phyloP scores from a whole-genome alignment of 805 yeast species.

The Brettanomyces naardenensis region DNA sequence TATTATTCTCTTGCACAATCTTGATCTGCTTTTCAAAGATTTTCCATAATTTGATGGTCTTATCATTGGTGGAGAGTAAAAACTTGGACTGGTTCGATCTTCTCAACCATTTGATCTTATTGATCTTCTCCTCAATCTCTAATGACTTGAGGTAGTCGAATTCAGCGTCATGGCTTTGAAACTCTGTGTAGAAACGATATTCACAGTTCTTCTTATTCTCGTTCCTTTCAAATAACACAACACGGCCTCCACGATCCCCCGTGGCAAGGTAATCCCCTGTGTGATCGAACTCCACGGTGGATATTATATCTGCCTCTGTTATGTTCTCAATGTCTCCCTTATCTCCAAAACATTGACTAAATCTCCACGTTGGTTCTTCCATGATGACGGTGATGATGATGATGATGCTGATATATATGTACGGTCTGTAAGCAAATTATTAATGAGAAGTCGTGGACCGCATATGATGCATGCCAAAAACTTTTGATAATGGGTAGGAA shows the following conservation, averaged over 20 bases:
- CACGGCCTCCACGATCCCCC: slow-evolving; percentile 98
- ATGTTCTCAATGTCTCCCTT: slow-evolving; percentile 94
- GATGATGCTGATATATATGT: neutral
- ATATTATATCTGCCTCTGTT: slow-evolving; percentile 94
- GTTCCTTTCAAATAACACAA: slow-evolving; percentile 89
- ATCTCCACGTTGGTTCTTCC: slow-evolving; percentile 55
- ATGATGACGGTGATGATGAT: slow-evolving; percentile 10
- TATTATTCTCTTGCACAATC: slow-evolving; percentile 86
- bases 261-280: slow-evolving; percentile 95
- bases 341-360: slow-evolving; percentile 97
- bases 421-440: neutral
- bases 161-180: slow-evolving; percentile 97
- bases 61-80: slow-evolving; percentile 87
- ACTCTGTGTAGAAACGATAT: slow-evolving; percentile 91
- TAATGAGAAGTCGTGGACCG: too few species aligned
- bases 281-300: slow-evolving; percentile 93
- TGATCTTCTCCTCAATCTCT: slow-evolving; percentile 97
- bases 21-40: slow-evolving; percentile 85
- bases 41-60: slow-evolving; percentile 98
- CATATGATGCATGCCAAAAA: too few species aligned
- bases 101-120: slow-evolving; percentile 93
- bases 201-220: slow-evolving; percentile 74
- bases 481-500: too few species aligned
- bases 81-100: slow-evolving; percentile 87
- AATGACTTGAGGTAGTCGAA: slow-evolving; percentile 92